Evolutionary conservation across 495 filamentous ascomycete genomes (phyloP), one percentile per base, ranked within the genome.

Genomic region (Immersiella caudata): DNA sequence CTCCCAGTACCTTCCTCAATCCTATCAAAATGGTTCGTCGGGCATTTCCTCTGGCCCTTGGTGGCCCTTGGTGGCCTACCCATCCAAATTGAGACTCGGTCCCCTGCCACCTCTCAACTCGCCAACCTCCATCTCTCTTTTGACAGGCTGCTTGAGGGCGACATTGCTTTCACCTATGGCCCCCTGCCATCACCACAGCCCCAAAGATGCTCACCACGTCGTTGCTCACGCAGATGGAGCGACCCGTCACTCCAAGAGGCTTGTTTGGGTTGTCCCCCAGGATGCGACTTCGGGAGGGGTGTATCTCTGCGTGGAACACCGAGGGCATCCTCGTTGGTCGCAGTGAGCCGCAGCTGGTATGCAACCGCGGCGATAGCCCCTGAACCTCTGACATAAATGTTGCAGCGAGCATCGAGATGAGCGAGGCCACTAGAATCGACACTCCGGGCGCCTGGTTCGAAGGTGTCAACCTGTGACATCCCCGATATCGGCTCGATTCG

Each of bases 361-460:
- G 72, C 71, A 16, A 60, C 5, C 2, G 0, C 49, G 29, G n/a
- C n/a, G n/a, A 59, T 33, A 2, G 16, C 9, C 20, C 40, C 12
- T 5, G 24, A 22, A n/a, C n/a, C 14, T 11, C 40, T 22, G 8
- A 33, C 33, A 25, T 8, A 26, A 2, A 0, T 3, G 36, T 57
- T 9, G 49, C 35, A 24, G 25, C 50, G 40, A 54, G 64, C 73
- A 81, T 85, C n/a, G 66, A 70, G 35, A 85, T 85, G 83, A 71
- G 75, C 20, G 78, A 81, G 49, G 74, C 79, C 9, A 84, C 65
- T 50, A 82, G 83, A 16, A 82, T 85, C 68, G 89, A 91, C 70
- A 72, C 77, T n/a, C 78, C 76, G 74, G 89, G 89, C 0, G 87
- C 89, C 0, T 91, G 89, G 88, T 90, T 91, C 51, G 87, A 90